A percentile compares a stretch with the other conserved stretches of the same genome.
phyloP scores from a whole-genome alignment of 208 protist species.

The Phytomonas serpens region DNA sequence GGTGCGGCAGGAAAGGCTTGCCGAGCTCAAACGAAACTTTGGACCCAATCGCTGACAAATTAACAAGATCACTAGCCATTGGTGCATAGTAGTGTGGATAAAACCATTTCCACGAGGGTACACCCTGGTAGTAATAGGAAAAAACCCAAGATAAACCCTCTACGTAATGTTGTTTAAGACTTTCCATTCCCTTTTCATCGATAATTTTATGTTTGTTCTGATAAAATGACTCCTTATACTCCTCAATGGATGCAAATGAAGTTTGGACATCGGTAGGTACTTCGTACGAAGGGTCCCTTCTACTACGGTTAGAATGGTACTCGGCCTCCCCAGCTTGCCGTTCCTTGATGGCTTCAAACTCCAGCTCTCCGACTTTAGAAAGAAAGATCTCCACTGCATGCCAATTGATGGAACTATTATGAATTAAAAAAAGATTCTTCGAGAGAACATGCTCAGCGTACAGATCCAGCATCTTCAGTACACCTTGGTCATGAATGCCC shows the following conservation, averaged over 20 bases:
- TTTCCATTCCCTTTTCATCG: slow-evolving; percentile 48
- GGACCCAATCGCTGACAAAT: slow-evolving; percentile 50
- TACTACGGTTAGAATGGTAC: slow-evolving; percentile 54
- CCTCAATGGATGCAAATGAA: slow-evolving; percentile 40
- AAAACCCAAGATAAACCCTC: slow-evolving; percentile 87
- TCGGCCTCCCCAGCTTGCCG: slow-evolving; percentile 71
- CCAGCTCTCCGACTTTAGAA: slow-evolving; percentile 52
- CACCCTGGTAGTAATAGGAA: slow-evolving; percentile 84
- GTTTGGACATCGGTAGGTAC: slow-evolving; percentile 21
- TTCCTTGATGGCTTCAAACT: slow-evolving; percentile 62
- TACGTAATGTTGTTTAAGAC: slow-evolving; percentile 72
- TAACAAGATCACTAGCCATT: slow-evolving; percentile 86
- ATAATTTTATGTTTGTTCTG: slow-evolving; percentile 72
- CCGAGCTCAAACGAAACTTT: slow-evolving; percentile 56
- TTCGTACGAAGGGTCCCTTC: slow-evolving; percentile 58
- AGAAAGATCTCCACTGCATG: slow-evolving; percentile 60
- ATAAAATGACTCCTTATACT: slow-evolving; percentile 87
- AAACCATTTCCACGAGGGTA: slow-evolving; percentile 89
- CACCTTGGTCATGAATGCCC: slow-evolving; percentile 92
- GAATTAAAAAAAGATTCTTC: slow-evolving; percentile 67
- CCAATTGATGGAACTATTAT: slow-evolving; percentile 72
- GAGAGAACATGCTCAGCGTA: slow-evolving; percentile 74
- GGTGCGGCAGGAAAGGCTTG: slow-evolving; percentile 81
- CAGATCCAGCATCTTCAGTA: slow-evolving; percentile 77
- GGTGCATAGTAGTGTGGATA: slow-evolving; percentile 91